phyloP scores from a whole-genome alignment of 257 asterid genomes.

The Primulina tabacum region DNA sequence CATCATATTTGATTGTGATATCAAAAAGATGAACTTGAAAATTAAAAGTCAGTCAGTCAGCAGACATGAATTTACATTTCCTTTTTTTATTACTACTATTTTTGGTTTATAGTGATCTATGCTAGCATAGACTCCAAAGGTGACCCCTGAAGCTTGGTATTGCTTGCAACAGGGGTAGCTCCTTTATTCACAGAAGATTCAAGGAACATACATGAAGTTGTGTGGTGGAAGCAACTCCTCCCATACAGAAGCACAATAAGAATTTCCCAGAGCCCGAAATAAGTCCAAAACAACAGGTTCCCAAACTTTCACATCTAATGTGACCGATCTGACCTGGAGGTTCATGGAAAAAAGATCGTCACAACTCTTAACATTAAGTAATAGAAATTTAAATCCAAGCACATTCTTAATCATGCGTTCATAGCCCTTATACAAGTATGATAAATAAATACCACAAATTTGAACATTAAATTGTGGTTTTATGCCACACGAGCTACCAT shows the following conservation, averaged over 20 bases:
- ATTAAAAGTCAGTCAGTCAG: background rate
- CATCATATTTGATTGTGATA: background rate
- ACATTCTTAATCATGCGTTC: background rate
- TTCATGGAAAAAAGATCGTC: conserved; percentile 26
- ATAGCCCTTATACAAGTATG: too few species aligned
- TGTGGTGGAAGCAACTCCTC: conserved; percentile 73
- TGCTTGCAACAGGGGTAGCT: background rate
- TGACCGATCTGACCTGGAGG: conserved; percentile 85
- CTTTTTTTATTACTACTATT: too few species aligned
- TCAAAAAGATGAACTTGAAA: background rate
- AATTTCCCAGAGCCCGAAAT: conserved; percentile 77
- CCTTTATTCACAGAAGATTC: conserved; percentile 15
- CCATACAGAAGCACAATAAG: conserved; percentile 87
- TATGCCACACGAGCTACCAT: background rate
- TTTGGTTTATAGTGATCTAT: background rate
- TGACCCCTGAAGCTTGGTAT: background rate
- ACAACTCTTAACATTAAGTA: background rate
- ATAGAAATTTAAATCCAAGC: too few species aligned
- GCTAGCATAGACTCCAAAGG: background rate
- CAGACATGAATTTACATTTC: background rate
- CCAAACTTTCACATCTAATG: conserved; percentile 93
- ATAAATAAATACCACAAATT: too few species aligned
- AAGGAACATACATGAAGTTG: conserved; percentile 51
- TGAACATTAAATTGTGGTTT: too few species aligned
- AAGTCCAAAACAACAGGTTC: conserved; percentile 80